Conservation (phyloP, 768 basidiomycete species). For the Daedaleopsis sinensis region DNA sequence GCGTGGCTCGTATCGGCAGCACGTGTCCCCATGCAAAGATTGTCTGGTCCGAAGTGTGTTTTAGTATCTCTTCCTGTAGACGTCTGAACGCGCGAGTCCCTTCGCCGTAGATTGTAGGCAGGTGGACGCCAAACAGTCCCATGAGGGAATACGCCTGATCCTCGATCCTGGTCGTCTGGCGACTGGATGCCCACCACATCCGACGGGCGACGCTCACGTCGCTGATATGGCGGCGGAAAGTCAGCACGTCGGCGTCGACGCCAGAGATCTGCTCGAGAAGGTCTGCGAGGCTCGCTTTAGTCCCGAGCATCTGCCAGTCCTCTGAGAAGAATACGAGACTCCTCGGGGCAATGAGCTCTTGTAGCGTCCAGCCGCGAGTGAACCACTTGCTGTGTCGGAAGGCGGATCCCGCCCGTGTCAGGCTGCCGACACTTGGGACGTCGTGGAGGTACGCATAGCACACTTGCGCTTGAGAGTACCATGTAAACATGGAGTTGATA, state of each 20-base stretch:
- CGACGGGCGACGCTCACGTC: slow-evolving; percentile 20
- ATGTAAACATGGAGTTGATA: slow-evolving; percentile 13
- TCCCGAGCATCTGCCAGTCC: slow-evolving; percentile 13
- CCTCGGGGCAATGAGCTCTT: slow-evolving; percentile 18
- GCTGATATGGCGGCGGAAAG: slow-evolving; percentile 11
- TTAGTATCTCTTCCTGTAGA: slow-evolving; percentile 20
- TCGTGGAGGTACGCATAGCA: slow-evolving; percentile 18
- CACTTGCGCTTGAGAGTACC: slow-evolving; percentile 10
- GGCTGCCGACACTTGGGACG: slow-evolving; percentile 2
- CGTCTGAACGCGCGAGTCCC: slow-evolving; percentile 13
- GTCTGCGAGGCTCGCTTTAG: slow-evolving; percentile 11
- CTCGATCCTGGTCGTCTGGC: slow-evolving; percentile 15
- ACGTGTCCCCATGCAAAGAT: slow-evolving; percentile 18
- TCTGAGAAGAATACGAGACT: slow-evolving; percentile 11
- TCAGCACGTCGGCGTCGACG: slow-evolving; percentile 16
- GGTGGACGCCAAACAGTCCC: slow-evolving; percentile 19
- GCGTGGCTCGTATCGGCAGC: slow-evolving; percentile 3
- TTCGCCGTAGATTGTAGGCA: slow-evolving; percentile 18
- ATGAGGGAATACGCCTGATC: slow-evolving; percentile 20
- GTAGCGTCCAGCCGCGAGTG: slow-evolving; percentile 18
- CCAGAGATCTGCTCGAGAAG: slow-evolving; percentile 15
- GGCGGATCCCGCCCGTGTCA: neutral
- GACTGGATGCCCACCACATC: slow-evolving; percentile 19
- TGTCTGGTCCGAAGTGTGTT: slow-evolving; percentile 16
- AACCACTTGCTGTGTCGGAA: slow-evolving; percentile 13